Percentiles rank a stretch among this genome's conserved stretches.
Evolutionary conservation across 306 rosid species (phyloP).

Genomic region (Pachyrhizus erosus): DNA sequence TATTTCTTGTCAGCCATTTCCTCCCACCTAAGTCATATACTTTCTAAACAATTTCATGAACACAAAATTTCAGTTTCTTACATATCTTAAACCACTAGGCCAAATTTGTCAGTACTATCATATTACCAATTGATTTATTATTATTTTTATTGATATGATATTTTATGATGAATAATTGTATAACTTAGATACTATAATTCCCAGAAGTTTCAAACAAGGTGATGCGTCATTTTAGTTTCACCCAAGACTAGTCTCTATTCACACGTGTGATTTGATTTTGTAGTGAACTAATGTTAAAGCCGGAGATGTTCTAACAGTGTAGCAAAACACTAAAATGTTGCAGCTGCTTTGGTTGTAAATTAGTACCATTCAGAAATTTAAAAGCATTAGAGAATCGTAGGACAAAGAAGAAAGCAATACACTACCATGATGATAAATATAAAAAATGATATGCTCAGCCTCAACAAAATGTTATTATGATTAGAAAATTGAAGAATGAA

Average conservation of each 20-base stretch:
- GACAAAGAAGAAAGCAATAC: no score
- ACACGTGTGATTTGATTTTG: not conserved
- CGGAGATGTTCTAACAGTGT: not conserved
- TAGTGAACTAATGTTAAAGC: no score
- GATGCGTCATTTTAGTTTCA: not conserved
- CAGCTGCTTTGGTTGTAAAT: not conserved
- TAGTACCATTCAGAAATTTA: not conserved
- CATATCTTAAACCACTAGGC: not conserved
- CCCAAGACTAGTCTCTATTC: no score
- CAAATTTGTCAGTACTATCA: not conserved
- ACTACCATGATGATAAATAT: not conserved
- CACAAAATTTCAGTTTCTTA: not conserved
- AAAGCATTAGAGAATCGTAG: no score
- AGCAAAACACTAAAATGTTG: not conserved
- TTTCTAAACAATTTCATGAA: not conserved
- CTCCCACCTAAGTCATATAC: not conserved
- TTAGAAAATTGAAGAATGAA: not conserved
- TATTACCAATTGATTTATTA: no score
- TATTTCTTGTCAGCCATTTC: conserved; percentile 11
- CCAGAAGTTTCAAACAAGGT: not conserved
- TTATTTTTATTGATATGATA: not conserved
- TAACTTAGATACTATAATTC: not conserved
- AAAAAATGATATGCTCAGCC: not conserved
- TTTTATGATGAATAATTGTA: not conserved
- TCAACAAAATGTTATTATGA: not conserved